Percentiles rank a stretch among this genome's conserved stretches.
Conservation (phyloP, 345 rosid genomes). For the Hypericum perforatum region DNA sequence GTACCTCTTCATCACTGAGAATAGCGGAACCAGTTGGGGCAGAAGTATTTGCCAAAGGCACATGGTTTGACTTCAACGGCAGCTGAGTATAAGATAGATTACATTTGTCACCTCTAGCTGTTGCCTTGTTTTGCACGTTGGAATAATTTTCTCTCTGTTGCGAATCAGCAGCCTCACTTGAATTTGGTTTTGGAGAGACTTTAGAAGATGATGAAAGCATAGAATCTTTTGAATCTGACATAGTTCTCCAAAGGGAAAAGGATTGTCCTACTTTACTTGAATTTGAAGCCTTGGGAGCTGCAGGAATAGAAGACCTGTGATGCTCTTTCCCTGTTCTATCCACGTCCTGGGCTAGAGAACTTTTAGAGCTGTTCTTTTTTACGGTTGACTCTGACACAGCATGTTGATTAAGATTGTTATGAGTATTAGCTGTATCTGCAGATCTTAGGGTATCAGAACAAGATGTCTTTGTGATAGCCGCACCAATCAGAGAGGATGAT, state of each 20-base stretch:
- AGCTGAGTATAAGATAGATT: conserved; percentile 38
- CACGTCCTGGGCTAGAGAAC: conserved; percentile 31
- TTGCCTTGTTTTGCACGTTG: conserved; percentile 30
- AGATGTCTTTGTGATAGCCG: conserved; percentile 28
- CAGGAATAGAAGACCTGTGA: conserved; percentile 26
- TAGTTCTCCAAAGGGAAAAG: conserved; percentile 38
- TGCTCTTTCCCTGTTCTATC: conserved; percentile 41
- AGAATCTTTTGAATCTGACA: conserved; percentile 45
- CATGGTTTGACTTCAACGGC: conserved; percentile 43
- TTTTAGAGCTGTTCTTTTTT: conserved; percentile 38
- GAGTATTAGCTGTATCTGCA: conserved; percentile 33
- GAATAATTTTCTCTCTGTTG: conserved; percentile 30
- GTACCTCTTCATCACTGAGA: conserved; percentile 92
- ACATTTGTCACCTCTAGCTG: conserved; percentile 53
- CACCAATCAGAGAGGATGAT: conserved; percentile 28
- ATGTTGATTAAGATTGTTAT: conserved; percentile 29
- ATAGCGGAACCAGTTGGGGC: conserved; percentile 35
- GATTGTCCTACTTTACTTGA: conserved; percentile 48
- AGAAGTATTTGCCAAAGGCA: conserved; percentile 35
- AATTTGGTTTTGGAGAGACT: conserved; percentile 37
- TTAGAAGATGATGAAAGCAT: conserved; percentile 33
- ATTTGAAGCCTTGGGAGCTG: conserved; percentile 33
- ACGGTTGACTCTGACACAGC: conserved; percentile 22
- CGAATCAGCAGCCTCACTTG: conserved; percentile 37
- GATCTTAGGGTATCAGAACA: conserved; percentile 32